A percentile compares a stretch with the other conserved stretches of the same genome.
phyloP scores from a whole-genome alignment of 805 yeast species.

The Yarrowia deformans region DNA sequence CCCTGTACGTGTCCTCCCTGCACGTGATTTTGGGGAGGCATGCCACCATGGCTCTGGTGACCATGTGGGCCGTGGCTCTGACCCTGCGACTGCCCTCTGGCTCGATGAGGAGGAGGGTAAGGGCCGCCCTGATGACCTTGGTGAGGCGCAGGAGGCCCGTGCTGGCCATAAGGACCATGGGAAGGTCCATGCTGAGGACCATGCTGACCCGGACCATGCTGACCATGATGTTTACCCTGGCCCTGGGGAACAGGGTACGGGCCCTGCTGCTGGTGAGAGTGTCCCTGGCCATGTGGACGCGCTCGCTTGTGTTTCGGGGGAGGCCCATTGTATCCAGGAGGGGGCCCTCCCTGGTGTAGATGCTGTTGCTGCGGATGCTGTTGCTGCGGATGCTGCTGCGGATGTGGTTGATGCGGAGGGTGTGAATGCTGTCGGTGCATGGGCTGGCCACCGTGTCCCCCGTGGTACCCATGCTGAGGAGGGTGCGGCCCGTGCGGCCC shows the following conservation, averaged over 20 bases:
- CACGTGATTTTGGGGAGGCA: neutral
- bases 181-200: neutral
- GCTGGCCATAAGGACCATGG: neutral
- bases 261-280: slow-evolving; percentile 11
- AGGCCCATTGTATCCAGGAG: slow-evolving; percentile 12
- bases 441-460: slow-evolving; percentile 5
- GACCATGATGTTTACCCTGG: neutral
- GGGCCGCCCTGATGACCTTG: slow-evolving; percentile 18
- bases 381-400: slow-evolving; percentile 3
- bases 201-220: neutral
- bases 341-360: slow-evolving; percentile 6
- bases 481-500: neutral
- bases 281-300: slow-evolving; percentile 10
- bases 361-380: slow-evolving; percentile 7
- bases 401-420: slow-evolving; percentile 11
- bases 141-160: neutral
- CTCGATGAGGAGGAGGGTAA: slow-evolving; percentile 3
- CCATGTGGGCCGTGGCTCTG: neutral
- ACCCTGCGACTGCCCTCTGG: slow-evolving; percentile 10
- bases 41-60: no score
- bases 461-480: neutral
- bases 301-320: slow-evolving; percentile 16
- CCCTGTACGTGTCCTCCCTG: neutral
- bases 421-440: slow-evolving; percentile 22
- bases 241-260: slow-evolving; percentile 10